phyloP scores from a whole-genome alignment of 345 rosid genomes.

The Lenwebbia sp. region DNA sequence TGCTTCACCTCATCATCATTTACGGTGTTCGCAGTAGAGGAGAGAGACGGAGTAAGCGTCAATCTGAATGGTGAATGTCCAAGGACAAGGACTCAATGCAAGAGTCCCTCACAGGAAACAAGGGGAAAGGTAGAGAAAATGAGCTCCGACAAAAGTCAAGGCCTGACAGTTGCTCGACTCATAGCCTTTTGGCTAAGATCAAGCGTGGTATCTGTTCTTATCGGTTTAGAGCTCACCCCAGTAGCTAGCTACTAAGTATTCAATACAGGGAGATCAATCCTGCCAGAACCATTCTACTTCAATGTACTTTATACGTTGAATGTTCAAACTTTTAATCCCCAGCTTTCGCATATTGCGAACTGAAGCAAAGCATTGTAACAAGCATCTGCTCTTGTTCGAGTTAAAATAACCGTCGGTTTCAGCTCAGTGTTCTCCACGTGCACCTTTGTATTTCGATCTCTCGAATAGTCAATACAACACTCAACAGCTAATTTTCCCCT shows the following conservation, averaged over 20 bases:
- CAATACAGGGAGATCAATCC: neutral
- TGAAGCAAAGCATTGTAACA: neutral
- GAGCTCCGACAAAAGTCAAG: neutral
- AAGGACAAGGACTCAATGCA: neutral
- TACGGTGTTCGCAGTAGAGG: accelerated
- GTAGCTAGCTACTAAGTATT: conserved; percentile 1
- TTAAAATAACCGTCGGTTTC: neutral
- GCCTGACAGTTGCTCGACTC: neutral
- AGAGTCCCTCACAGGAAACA: neutral
- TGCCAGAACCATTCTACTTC: neutral
- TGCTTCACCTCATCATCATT: neutral
- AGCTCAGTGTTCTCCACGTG: neutral
- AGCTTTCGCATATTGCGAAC: accelerated
- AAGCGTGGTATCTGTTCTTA: conserved; percentile 56
- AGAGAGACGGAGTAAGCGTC: neutral
- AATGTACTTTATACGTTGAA: neutral
- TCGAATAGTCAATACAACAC: neutral
- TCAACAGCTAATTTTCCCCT: neutral
- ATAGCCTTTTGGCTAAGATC: conserved; percentile 66
- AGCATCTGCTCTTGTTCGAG: neutral
- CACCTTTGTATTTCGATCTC: neutral
- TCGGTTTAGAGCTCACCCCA: conserved; percentile 15
- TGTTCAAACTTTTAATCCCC: neutral
- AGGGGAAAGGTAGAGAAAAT: neutral
- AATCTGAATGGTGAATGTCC: neutral